Percentiles rank a stretch among this genome's conserved stretches.
These are phyloP conservation scores for Fragosphaeria purpurea DNA, from an alignment of 2,329 filamentous ascomycete species.

Conservation along the genomic window DNA sequence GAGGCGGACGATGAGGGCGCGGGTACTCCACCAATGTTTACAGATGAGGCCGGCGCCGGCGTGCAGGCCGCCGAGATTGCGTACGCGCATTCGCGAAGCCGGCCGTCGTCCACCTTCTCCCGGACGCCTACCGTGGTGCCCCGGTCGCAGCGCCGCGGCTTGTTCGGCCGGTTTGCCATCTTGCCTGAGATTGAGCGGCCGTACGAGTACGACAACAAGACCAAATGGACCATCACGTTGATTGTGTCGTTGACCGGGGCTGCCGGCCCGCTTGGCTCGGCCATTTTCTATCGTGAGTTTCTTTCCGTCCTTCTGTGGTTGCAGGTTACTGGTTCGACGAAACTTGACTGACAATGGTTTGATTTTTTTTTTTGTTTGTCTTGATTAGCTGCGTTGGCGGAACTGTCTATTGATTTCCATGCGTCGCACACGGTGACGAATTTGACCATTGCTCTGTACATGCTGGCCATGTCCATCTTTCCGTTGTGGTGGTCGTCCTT, in stretches of 20 bases:
- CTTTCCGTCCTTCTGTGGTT: too few species aligned
- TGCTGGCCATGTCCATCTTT: slow-evolving; percentile 75
- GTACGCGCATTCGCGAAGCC: neutral
- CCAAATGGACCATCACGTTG: slow-evolving; percentile 77
- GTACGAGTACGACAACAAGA: slow-evolving; percentile 58
- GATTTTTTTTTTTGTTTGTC: too few species aligned
- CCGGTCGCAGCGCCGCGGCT: slow-evolving; percentile 49
- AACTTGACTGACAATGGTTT: too few species aligned
- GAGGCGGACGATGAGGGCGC: slow-evolving; percentile 3
- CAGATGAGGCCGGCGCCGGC: slow-evolving; percentile 12
- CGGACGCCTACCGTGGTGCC: slow-evolving; percentile 31
- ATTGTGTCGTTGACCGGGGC: slow-evolving; percentile 68
- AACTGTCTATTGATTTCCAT: slow-evolving; percentile 53
- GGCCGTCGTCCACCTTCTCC: slow-evolving; percentile 15
- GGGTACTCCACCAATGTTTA: slow-evolving; percentile 3
- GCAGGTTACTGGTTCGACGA: too few species aligned
- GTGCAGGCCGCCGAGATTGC: slow-evolving; percentile 11
- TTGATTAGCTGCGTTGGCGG: slow-evolving; percentile 51
- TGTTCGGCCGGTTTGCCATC: slow-evolving; percentile 60
- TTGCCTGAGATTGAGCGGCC: slow-evolving; percentile 66
- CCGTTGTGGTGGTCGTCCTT: slow-evolving; percentile 83
- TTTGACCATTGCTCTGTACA: slow-evolving; percentile 67
- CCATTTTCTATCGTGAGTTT: slow-evolving; percentile 68
- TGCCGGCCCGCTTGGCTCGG: slow-evolving; percentile 72
- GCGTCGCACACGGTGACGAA: slow-evolving; percentile 59